A percentile compares a stretch with the other conserved stretches of the same genome.
Evolutionary conservation across 768 basidiomycete species (phyloP).

Genomic region (Kwoniella sp.): DNA sequence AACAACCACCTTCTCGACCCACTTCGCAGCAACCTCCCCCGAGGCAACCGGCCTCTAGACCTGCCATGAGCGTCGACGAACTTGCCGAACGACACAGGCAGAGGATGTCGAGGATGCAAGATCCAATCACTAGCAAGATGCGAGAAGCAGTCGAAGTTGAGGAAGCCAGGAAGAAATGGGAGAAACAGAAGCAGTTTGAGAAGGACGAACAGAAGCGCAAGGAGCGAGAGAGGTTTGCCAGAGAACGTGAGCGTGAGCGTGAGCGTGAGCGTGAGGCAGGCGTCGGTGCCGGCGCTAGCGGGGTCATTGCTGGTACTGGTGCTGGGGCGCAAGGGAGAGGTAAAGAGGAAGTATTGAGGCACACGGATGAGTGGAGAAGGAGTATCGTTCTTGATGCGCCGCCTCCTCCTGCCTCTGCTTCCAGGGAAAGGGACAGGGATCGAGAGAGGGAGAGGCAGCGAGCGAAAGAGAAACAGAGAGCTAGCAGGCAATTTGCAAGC

Average conservation of each 20-base stretch:
- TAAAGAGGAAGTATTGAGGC: conserved; percentile 25
- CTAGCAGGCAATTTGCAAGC: conserved; percentile 28
- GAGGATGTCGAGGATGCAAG: conserved; percentile 79
- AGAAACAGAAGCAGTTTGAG: conserved; percentile 71
- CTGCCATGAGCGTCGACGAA: conserved; percentile 78
- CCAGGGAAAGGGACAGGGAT: conserved; percentile 55
- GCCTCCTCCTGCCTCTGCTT: conserved; percentile 36
- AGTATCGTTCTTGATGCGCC: conserved; percentile 57
- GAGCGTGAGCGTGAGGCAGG: conserved; percentile 7
- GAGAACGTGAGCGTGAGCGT: conserved; percentile 21
- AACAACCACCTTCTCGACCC: background rate
- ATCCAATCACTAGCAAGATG: conserved; percentile 77
- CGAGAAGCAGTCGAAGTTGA: conserved; percentile 73
- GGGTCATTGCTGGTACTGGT: background rate
- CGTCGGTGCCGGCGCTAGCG: background rate
- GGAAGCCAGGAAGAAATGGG: conserved; percentile 80
- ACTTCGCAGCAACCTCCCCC: background rate
- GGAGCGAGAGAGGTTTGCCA: conserved; percentile 69
- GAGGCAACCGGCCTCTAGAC: conserved; percentile 6
- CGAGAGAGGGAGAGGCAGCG: conserved; percentile 54
- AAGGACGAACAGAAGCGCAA: conserved; percentile 71
- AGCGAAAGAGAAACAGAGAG: conserved; percentile 11
- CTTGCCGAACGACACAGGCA: conserved; percentile 80
- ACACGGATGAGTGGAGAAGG: conserved; percentile 57
- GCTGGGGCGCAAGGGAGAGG: conserved; percentile 2